Base-by-base conservation (phyloP, 768 basidiomycete species). In the Boletus pseudopeckii region DNA sequence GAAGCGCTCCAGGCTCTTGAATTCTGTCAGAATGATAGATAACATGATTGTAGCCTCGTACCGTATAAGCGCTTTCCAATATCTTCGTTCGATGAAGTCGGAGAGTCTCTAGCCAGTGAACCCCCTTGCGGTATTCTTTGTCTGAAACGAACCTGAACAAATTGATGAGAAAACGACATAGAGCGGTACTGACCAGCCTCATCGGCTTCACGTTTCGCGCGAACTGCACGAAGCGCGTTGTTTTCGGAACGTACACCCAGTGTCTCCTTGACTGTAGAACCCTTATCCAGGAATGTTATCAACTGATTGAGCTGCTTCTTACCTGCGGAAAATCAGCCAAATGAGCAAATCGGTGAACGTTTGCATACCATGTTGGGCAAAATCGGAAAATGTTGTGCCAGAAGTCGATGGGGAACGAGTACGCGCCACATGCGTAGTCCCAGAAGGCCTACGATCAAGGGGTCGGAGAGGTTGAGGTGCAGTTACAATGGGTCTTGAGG, bases 71-170 rank as follows among this genome's bases (percentile, higher is more conserved):
- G 40, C 84, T 82, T 63, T 92, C 84, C 33, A 95, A 70, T 37
- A 85, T 90, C 70, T 93, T 96, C 7, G 85, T 84, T 55, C 90
- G 78, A 37, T 88, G 80, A 36, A 96, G 75, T 34, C 94, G 77
- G 36, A 96, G 76, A 0, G 93, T 94, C 74, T 97, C 93, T n/a
- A 93, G 73, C 86, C 91, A 90, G 69, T 96, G 87, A 22, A 97
- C 85, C 33, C 84, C 92, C 59, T 87, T 89, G 26, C 93, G 78
- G 64, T 97, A 97, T 54, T 95, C 92, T 67, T 86, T 90, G 68
- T 97, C 93, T 90, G 61, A 41, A 52, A 38, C 1, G 8, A 32
- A 40, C 47, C 41, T 60, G 41, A 60, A 33, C 48, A 36, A 32
- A 22, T 13, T n/a, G 47, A 45, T 15, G 14, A 22, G 18, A 32